Evolutionary conservation across 1,139 yeast genomes (phyloP).

Genomic region (Kodamaea arcana): DNA sequence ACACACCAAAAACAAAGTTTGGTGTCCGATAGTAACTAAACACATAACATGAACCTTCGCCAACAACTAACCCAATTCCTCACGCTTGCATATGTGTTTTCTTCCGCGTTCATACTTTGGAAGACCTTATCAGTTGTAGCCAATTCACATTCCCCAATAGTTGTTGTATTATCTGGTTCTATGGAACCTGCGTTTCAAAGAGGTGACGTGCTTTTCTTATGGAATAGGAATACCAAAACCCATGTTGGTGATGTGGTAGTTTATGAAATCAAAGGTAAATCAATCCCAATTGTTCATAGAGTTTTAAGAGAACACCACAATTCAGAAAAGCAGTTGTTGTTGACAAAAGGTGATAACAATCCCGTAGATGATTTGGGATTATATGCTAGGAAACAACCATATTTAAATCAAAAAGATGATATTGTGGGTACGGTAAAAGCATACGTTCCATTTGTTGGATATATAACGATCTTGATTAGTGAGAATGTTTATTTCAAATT

Average conservation of each 20-base stretch:
- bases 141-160: slow-evolving; percentile 88
- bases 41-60: slow-evolving; percentile 37
- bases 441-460: slow-evolving; percentile 88
- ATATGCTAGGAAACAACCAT: slow-evolving; percentile 72
- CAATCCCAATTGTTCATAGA: slow-evolving; percentile 93
- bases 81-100: slow-evolving; percentile 70
- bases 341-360: slow-evolving; percentile 97
- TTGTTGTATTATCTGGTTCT: slow-evolving; percentile 94
- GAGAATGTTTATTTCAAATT: slow-evolving; percentile 78
- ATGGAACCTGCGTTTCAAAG: slow-evolving; percentile 99
- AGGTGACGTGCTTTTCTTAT: slow-evolving; percentile 87
- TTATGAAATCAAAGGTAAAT: slow-evolving; percentile 76
- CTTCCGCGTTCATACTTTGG: slow-evolving; percentile 93
- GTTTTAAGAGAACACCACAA: slow-evolving; percentile 78
- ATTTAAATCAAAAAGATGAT: slow-evolving; percentile 72
- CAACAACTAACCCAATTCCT: slow-evolving; percentile 54
- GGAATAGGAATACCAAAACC: slow-evolving; percentile 72
- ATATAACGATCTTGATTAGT: slow-evolving; percentile 86
- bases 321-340: slow-evolving; percentile 59
- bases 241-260: slow-evolving; percentile 95
- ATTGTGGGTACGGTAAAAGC: slow-evolving; percentile 89
- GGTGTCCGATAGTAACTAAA: too few relatives aligned
- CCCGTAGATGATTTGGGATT: slow-evolving; percentile 86
- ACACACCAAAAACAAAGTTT: too few relatives aligned
- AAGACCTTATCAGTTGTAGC: slow-evolving; percentile 74